phyloP scores from a whole-genome alignment of 139 green algal species.

The Klebsormidium nitens region DNA sequence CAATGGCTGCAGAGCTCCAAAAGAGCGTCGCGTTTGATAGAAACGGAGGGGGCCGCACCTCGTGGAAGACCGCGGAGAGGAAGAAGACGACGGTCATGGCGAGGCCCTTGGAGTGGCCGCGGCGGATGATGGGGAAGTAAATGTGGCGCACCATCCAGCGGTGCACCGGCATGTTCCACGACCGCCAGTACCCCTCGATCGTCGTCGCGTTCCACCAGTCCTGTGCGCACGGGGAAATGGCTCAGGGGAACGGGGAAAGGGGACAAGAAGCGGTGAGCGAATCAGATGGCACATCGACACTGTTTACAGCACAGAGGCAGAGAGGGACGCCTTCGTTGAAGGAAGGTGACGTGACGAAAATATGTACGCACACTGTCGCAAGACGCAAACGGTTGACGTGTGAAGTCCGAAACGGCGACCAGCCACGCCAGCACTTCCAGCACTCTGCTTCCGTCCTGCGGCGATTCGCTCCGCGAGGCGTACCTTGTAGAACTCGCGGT shows the following conservation, averaged over 20 bases:
- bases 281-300: too few species aligned
- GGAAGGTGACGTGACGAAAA: too few species aligned
- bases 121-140: constrained; percentile 70
- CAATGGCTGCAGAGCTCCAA: constrained; percentile 53
- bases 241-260: not conserved
- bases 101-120: constrained; percentile 34
- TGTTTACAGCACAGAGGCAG: too few species aligned
- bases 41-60: constrained; percentile 6
- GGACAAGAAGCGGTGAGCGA: constrained; percentile 26
- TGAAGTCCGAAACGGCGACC: too few species aligned
- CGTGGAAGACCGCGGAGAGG: constrained; percentile 24
- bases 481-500: constrained; percentile 96
- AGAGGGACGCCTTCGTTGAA: too few species aligned
- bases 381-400: too few species aligned
- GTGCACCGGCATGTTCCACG: constrained; percentile 89
- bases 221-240: too few species aligned
- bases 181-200: constrained; percentile 76
- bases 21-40: constrained; percentile 59
- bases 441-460: too few species aligned
- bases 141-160: constrained; percentile 89
- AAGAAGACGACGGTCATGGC: constrained; percentile 24
- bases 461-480: too few species aligned
- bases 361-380: too few species aligned
- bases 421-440: too few species aligned
- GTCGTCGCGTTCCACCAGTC: constrained; percentile 93